These are phyloP conservation scores for Boletus subparvulus DNA, from an alignment of 768 basidiomycete species.

Conservation along the genomic window DNA sequence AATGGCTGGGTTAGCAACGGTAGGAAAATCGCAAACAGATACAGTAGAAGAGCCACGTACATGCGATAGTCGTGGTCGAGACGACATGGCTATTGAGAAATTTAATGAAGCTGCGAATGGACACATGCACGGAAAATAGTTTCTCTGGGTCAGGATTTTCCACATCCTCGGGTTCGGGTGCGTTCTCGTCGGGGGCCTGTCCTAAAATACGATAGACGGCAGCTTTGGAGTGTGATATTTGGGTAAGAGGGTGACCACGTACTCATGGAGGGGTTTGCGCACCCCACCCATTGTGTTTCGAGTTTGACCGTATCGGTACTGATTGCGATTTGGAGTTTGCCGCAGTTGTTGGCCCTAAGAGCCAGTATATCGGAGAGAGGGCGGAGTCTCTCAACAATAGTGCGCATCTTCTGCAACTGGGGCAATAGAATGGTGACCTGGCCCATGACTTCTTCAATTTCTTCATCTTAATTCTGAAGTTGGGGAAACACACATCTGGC, in stretches of 20 bases:
- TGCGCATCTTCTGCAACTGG: slow-evolving; percentile 71
- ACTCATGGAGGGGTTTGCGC: slow-evolving; percentile 62
- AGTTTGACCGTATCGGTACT: slow-evolving; percentile 73
- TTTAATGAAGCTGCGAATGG: slow-evolving; percentile 73
- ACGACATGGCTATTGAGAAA: slow-evolving; percentile 80
- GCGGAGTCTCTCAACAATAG: slow-evolving; percentile 71
- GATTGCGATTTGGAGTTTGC: slow-evolving; percentile 52
- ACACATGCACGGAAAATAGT: slow-evolving; percentile 65
- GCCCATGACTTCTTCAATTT: slow-evolving; percentile 2
- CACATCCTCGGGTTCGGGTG: slow-evolving; percentile 31
- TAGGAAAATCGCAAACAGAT: not conserved
- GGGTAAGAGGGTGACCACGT: slow-evolving; percentile 4
- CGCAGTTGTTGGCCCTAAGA: slow-evolving; percentile 65
- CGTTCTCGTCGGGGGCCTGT: slow-evolving; percentile 32
- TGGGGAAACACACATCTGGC: slow-evolving; percentile 63
- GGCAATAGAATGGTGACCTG: slow-evolving; percentile 81
- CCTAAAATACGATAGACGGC: slow-evolving; percentile 15
- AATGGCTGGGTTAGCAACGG: slow-evolving; percentile 49
- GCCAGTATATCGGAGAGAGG: slow-evolving; percentile 69
- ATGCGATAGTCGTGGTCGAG: slow-evolving; percentile 81
- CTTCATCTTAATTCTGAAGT: not conserved
- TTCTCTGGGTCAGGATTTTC: slow-evolving; percentile 53
- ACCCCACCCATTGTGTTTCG: slow-evolving; percentile 78
- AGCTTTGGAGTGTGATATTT: not conserved
- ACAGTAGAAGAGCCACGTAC: slow-evolving; percentile 43